phyloP scores from a whole-genome alignment of 73 alveolate genomes.

The Paramecium primaurelia region DNA sequence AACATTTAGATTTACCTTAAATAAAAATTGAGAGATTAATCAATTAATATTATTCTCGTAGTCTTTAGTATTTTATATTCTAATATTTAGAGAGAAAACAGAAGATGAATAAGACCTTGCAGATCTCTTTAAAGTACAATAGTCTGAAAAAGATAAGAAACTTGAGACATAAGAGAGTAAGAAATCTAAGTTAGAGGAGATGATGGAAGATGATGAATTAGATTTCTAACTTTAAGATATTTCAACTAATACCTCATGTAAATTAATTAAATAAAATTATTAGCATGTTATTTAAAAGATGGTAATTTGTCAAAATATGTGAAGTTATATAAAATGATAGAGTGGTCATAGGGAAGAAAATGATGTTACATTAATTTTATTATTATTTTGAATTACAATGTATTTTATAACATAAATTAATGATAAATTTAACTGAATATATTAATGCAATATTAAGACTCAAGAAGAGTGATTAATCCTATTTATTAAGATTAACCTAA shows the following conservation, averaged over 20 bases:
- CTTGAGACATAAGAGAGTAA: background rate
- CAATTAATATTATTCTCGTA: background rate
- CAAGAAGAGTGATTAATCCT: slow-evolving; percentile 45
- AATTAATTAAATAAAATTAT: background rate
- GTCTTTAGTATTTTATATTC: background rate
- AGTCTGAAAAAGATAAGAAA: background rate
- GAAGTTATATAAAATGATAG: background rate
- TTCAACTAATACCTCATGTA: background rate
- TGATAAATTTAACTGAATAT: slow-evolving; percentile 23
- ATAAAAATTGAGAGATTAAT: background rate
- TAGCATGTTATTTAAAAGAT: background rate
- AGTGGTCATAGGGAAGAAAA: background rate
- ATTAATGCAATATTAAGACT: slow-evolving; percentile 25
- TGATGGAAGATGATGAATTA: background rate
- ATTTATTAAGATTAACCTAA: background rate
- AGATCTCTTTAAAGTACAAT: background rate
- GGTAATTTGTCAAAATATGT: background rate
- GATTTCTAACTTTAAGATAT: background rate
- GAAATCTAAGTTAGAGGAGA: background rate
- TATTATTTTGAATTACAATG: background rate
- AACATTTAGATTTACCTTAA: background rate
- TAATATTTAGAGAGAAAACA: background rate
- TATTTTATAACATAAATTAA: background rate
- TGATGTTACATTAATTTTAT: background rate
- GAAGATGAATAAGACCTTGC: background rate